Conservation (phyloP, 208 protist genomes). For the Crithidia expoeki region DNA sequence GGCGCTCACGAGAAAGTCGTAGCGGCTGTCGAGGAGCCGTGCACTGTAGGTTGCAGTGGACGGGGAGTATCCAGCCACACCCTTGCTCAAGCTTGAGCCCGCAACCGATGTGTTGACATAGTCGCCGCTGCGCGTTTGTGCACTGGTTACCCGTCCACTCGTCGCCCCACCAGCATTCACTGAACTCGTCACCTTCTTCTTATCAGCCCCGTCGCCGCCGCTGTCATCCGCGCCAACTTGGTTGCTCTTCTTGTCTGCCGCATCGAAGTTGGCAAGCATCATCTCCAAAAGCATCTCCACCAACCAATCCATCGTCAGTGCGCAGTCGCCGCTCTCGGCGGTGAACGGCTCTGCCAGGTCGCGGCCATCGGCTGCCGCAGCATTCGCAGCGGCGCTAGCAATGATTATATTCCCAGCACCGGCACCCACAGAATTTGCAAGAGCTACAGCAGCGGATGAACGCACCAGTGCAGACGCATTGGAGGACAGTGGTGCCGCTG, state of each 20-base stretch:
- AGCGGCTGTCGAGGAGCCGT: slow-evolving; percentile 21
- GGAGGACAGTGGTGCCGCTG: not conserved
- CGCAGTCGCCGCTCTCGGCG: slow-evolving; percentile 41
- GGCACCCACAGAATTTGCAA: too few species aligned
- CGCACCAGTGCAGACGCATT: too few species aligned
- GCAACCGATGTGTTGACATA: not conserved
- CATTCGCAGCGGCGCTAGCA: not conserved
- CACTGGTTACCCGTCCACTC: not conserved
- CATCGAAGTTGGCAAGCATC: slow-evolving; percentile 26
- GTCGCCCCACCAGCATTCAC: not conserved
- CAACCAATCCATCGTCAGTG: slow-evolving; percentile 72
- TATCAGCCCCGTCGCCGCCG: slow-evolving; percentile 1
- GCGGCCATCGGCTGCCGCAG: not conserved
- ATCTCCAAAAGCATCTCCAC: slow-evolving; percentile 44
- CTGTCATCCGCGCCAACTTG: not conserved
- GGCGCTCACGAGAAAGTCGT: slow-evolving; percentile 26
- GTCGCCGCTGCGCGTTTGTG: not conserved
- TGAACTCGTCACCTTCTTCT: not conserved
- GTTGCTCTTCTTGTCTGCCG: not conserved
- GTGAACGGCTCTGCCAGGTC: slow-evolving; percentile 26
- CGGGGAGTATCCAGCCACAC: not conserved
- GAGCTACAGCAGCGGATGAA: too few species aligned
- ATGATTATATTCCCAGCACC: too few species aligned
- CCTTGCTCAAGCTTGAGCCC: not conserved
- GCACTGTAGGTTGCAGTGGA: slow-evolving; percentile 8